Evolutionary conservation across 2,329 filamentous ascomycete species (phyloP).

Genomic region (Hirsutella rhossiliensis): DNA sequence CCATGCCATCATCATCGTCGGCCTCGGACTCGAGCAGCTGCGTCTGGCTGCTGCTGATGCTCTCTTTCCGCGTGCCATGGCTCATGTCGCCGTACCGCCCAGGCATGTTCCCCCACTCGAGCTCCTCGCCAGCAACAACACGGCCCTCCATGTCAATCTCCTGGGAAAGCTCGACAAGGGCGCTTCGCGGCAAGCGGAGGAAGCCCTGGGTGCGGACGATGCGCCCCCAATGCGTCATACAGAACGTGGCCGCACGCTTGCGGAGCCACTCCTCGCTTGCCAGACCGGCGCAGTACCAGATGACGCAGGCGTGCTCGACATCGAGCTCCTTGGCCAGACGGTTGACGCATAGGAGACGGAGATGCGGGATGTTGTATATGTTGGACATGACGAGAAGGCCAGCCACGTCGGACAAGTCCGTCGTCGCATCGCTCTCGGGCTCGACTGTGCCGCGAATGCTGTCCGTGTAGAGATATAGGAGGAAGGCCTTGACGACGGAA

Average conservation of each 20-base stretch:
- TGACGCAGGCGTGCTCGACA: slow-evolving; percentile 85
- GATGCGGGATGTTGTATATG: slow-evolving; percentile 91
- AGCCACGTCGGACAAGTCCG: slow-evolving; percentile 72
- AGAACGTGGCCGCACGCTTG: slow-evolving; percentile 76
- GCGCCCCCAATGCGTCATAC: slow-evolving; percentile 87
- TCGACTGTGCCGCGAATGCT: slow-evolving; percentile 53
- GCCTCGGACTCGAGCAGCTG: slow-evolving; percentile 44
- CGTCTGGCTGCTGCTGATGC: slow-evolving; percentile 46
- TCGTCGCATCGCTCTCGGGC: slow-evolving; percentile 57
- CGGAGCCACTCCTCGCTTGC: slow-evolving; percentile 92
- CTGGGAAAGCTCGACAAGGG: slow-evolving; percentile 82
- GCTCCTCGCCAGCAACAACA: slow-evolving; percentile 77
- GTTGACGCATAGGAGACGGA: slow-evolving; percentile 84
- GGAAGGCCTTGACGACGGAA: slow-evolving; percentile 82
- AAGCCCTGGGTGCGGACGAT: slow-evolving; percentile 86
- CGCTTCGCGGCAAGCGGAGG: slow-evolving; percentile 62
- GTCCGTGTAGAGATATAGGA: slow-evolving; percentile 95
- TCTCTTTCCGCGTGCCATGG: slow-evolving; percentile 39
- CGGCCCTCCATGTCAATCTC: slow-evolving; percentile 90
- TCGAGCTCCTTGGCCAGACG: slow-evolving; percentile 83
- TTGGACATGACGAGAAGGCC: slow-evolving; percentile 96
- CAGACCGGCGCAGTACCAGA: slow-evolving; percentile 87
- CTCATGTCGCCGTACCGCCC: slow-evolving; percentile 31
- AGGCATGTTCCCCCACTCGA: slow-evolving; percentile 42
- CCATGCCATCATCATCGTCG: slow-evolving; percentile 53